phyloP scores from a whole-genome alignment of 106 monocot species.

The Vanilla planifolia region DNA sequence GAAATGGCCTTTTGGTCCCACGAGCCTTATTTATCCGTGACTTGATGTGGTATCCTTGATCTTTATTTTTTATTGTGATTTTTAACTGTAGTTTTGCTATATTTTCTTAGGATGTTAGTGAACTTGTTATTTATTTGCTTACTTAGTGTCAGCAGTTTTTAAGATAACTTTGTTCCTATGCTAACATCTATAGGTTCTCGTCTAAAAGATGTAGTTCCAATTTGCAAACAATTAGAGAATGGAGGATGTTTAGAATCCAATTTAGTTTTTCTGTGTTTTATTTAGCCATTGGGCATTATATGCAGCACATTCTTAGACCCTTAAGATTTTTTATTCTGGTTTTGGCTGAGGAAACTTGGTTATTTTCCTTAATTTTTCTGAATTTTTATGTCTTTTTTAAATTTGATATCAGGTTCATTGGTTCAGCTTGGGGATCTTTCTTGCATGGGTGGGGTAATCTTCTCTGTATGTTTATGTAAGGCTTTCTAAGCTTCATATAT shows the following conservation, averaged over 20 bases:
- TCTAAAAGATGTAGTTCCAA: too few species aligned
- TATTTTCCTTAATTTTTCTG: too few species aligned
- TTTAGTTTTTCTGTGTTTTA: too few species aligned
- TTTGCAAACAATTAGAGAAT: too few species aligned
- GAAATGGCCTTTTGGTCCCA: constrained; percentile 95
- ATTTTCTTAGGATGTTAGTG: not conserved
- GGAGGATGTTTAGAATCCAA: too few species aligned
- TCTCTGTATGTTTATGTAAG: constrained; percentile 68
- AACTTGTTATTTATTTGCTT: not conserved
- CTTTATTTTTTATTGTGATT: not conserved
- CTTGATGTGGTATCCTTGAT: constrained; percentile 77
- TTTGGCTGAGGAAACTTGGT: too few species aligned
- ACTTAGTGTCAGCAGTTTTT: too few species aligned
- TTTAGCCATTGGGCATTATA: too few species aligned
- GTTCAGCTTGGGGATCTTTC: constrained; percentile 60
- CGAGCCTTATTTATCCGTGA: constrained; percentile 92
- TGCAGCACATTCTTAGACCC: too few species aligned
- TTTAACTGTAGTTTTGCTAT: not conserved
- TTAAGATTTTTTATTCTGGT: too few species aligned
- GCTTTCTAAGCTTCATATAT: constrained; percentile 4
- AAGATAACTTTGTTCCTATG: too few species aligned
- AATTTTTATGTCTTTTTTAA: not conserved
- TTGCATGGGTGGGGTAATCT: constrained; percentile 72
- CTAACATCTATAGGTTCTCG: too few species aligned
- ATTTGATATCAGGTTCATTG: constrained; percentile 51